Conservation (phyloP, 2,329 filamentous ascomycete species). For the Alternaria panax region DNA sequence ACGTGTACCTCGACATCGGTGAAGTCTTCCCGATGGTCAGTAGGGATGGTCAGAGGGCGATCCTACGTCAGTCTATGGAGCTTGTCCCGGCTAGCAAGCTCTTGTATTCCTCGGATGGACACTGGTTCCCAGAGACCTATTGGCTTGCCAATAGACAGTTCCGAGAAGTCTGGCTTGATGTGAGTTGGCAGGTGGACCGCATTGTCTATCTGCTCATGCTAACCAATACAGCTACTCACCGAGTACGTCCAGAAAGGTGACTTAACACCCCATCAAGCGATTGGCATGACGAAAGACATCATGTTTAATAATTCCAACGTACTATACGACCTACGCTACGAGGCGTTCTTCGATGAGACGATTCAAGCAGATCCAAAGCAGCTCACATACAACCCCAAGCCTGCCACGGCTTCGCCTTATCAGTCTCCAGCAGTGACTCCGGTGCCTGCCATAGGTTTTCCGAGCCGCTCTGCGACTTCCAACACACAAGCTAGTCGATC, state of each 20-base stretch:
- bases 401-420: slow-evolving; percentile 23
- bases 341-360: slow-evolving; percentile 48
- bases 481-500: slow-evolving; percentile 15
- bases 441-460: slow-evolving; percentile 13
- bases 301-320: slow-evolving; percentile 79
- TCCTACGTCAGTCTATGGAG: slow-evolving; percentile 77
- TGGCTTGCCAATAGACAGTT: slow-evolving; percentile 76
- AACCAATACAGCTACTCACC: slow-evolving; percentile 62
- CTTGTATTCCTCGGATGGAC: slow-evolving; percentile 81
- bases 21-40: slow-evolving; percentile 83
- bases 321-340: slow-evolving; percentile 69
- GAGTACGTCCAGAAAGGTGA: slow-evolving; percentile 72
- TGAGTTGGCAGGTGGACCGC: slow-evolving; percentile 45
- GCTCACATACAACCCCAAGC: slow-evolving; percentile 35
- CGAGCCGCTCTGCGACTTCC: slow-evolving; percentile 9
- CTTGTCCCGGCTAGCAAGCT: slow-evolving; percentile 77
- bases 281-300: slow-evolving; percentile 69
- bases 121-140: slow-evolving; percentile 81
- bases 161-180: slow-evolving; percentile 72
- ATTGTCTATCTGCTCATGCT: neutral
- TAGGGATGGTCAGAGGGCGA: slow-evolving; percentile 74
- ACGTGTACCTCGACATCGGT: slow-evolving; percentile 83
- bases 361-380: slow-evolving; percentile 29
- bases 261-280: slow-evolving; percentile 67
- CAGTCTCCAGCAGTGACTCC: slow-evolving; percentile 17